Conservation (phyloP, 2,329 filamentous ascomycete species). For the Neonectria coccinea region DNA sequence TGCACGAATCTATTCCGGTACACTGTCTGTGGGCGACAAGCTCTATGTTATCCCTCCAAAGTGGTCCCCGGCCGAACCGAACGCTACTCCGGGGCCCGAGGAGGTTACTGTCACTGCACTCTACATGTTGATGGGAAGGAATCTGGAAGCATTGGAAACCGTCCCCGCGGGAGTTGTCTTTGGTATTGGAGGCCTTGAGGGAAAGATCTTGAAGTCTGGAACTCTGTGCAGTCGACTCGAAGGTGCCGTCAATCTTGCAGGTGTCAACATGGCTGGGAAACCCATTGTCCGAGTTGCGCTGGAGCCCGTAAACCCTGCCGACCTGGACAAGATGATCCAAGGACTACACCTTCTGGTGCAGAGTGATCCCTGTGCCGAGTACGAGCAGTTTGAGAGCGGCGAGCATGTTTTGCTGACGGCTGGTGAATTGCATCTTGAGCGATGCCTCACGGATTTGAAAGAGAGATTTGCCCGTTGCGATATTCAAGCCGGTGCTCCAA, state of each 20-base stretch:
- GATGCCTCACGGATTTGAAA: conserved; percentile 91
- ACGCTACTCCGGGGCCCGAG: conserved; percentile 77
- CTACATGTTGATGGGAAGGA: conserved; percentile 96
- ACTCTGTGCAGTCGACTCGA: conserved; percentile 90
- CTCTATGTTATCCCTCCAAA: conserved; percentile 94
- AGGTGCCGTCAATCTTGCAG: conserved; percentile 90
- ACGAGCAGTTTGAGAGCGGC: conserved; percentile 91
- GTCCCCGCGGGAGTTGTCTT: conserved; percentile 96
- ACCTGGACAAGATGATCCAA: conserved; percentile 94
- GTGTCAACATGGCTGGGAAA: conserved; percentile 81
- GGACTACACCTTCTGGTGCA: conserved; percentile 90
- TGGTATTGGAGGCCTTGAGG: conserved; percentile 91
- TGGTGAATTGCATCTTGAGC: conserved; percentile 92
- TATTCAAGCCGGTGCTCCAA: conserved; percentile 92
- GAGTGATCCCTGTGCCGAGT: conserved; percentile 94
- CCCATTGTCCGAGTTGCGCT: conserved; percentile 96
- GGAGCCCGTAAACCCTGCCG: conserved; percentile 90
- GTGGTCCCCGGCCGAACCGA: conserved; percentile 84
- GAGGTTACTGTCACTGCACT: conserved; percentile 88
- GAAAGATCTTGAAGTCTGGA: conserved; percentile 93
- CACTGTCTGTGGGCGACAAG: conserved; percentile 86
- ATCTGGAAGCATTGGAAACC: conserved; percentile 82
- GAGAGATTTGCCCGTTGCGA: conserved; percentile 95
- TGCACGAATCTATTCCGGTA: conserved; percentile 92
- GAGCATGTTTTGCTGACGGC: conserved; percentile 96